Evolutionary conservation across 2,329 filamentous ascomycete species (phyloP).

Genomic region (Penicillium sp.): DNA sequence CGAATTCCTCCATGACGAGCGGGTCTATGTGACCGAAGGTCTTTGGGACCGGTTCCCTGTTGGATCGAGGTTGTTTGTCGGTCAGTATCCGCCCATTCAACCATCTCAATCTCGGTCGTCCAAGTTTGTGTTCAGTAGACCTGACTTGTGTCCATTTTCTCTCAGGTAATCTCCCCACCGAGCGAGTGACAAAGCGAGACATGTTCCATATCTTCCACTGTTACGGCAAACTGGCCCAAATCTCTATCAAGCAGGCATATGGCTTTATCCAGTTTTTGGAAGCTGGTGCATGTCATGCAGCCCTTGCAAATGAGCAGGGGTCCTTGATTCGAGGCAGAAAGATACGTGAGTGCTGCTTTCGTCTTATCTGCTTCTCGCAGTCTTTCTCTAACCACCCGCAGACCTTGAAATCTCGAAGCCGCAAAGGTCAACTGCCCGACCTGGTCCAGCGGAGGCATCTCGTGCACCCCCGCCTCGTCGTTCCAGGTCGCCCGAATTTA

Average conservation of each 20-base stretch:
- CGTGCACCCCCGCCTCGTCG: slow-evolving; percentile 50
- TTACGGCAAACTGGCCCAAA: slow-evolving; percentile 86
- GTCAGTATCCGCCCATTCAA: slow-evolving; percentile 34
- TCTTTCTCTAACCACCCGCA: slow-evolving; percentile 38
- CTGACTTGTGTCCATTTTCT: slow-evolving; percentile 11
- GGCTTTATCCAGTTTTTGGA: slow-evolving; percentile 95
- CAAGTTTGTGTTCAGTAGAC: not conserved
- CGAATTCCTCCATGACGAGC: slow-evolving; percentile 53
- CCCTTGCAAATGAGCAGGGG: slow-evolving; percentile 77
- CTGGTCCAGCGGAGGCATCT: slow-evolving; percentile 41
- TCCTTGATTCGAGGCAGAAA: slow-evolving; percentile 82
- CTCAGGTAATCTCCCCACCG: slow-evolving; percentile 84
- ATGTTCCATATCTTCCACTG: slow-evolving; percentile 87
- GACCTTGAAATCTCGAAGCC: slow-evolving; percentile 89
- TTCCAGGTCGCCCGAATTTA: slow-evolving; percentile 66
- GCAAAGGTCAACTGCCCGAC: slow-evolving; percentile 73
- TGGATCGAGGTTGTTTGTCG: slow-evolving; percentile 53
- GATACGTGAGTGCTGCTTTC: slow-evolving; percentile 69
- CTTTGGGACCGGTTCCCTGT: slow-evolving; percentile 55
- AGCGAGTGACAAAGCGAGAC: slow-evolving; percentile 90
- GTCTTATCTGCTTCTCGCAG: not conserved
- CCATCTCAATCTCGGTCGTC: not conserved
- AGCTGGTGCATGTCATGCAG: slow-evolving; percentile 69
- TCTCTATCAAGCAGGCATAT: slow-evolving; percentile 94
- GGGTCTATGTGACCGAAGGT: slow-evolving; percentile 54